Evolutionary conservation across 257 asterid species (phyloP), one percentile per base, ranked within the genome.

Genomic region (Lavandula angustifolia): DNA sequence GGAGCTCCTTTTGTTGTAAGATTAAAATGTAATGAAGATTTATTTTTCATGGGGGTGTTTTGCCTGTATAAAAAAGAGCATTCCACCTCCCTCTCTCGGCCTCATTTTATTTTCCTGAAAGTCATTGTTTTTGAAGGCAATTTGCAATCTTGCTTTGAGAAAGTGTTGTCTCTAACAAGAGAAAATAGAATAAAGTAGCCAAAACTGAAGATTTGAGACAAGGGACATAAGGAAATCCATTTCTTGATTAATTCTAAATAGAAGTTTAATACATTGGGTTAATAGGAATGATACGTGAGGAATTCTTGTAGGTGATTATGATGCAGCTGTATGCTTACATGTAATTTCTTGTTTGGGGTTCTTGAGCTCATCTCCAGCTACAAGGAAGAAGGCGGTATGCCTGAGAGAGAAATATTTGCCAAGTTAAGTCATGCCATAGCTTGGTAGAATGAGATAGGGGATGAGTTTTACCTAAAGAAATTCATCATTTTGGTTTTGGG

Each of bases 371-470:
- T 92, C 81, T 77, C 97, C 99, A 0, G 96, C 99, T 27, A 87
- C 99, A 5, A 89, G 95, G 82, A 92, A 92, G 85, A 82, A 92
- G 3, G 99, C 97, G 0, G 97, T 89, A 70, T 89, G 99, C 94
- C 97, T 89, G 73, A n/a, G 37, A 62, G 34, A 46, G 35, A 27
- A 34, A 18, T 5, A 42, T 22, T 12, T 3, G 16, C 6, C 27
- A 59, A n/a, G n/a, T 56, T 11, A 54, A 42, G 35, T 27, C 41
- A 60, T 1, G 3, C 27, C 27, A 17, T 34, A 3, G 42, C 6
- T 27, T 22, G 22, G 7, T 42, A 22, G 41, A 62, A 22, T 33
- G 49, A 55, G 9, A 11, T 6, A 53, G 27, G 54, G 60, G 65
- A 60, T 42, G 56, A 53, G 4, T 2, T 41, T 22, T 81, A 92